Evolutionary conservation across 164 flowering plant species (phyloP).

Genomic region (Aristolochia fimbriata): DNA sequence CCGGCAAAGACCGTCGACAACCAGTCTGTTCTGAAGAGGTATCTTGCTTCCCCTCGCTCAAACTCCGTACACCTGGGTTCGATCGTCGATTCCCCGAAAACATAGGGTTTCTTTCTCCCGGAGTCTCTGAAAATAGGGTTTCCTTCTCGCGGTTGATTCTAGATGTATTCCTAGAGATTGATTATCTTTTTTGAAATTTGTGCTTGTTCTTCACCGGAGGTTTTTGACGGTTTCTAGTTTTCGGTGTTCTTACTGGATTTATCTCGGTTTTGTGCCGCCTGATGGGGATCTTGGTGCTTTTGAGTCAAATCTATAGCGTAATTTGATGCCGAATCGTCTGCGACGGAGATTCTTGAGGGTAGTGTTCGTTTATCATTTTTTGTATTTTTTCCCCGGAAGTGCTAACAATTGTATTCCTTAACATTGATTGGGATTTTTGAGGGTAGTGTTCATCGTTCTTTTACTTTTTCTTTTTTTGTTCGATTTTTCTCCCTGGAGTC

Average conservation of each 20-base stretch:
- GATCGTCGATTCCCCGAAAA: neutral
- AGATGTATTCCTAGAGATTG: neutral
- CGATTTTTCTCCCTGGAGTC: neutral
- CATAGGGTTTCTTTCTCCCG: neutral
- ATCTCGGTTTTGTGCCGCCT: too few relatives aligned
- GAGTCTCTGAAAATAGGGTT: neutral
- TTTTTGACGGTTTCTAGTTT: neutral
- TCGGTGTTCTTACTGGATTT: too few relatives aligned
- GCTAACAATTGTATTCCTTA: too few relatives aligned
- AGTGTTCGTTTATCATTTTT: neutral
- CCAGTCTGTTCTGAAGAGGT: constrained; percentile 61
- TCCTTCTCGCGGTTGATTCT: neutral
- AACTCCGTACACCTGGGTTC: too few relatives aligned
- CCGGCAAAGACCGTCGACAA: constrained; percentile 43
- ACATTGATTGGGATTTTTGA: neutral
- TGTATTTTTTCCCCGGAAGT: neutral
- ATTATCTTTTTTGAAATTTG: neutral
- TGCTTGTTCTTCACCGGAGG: neutral
- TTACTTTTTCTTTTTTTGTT: neutral
- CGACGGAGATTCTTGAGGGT: neutral
- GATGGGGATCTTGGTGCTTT: neutral
- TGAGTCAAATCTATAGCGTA: neutral
- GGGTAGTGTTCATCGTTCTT: neutral
- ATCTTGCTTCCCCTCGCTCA: neutral
- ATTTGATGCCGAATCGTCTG: neutral